These are phyloP conservation scores for Lachnellula willkommii DNA, from an alignment of 2,329 filamentous ascomycete species.

Conservation along the genomic window DNA sequence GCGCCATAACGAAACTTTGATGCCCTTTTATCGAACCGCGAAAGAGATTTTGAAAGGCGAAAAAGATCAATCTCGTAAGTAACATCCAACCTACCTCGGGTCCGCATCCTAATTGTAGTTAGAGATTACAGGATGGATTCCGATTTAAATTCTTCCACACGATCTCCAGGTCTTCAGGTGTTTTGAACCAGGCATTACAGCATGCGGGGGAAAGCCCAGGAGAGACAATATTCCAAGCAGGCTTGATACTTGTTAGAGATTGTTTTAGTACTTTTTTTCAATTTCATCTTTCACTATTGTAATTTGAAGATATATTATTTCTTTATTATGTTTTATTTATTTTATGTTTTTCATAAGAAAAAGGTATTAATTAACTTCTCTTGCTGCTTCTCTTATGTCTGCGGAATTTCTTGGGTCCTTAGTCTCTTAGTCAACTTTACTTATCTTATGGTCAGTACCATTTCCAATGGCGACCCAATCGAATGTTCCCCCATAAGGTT, in stretches of 20 bases:
- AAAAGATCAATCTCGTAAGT: neutral
- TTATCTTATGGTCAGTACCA: conserved; percentile 1
- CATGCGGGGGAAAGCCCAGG: neutral
- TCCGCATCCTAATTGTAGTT: neutral
- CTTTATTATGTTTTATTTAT: too few relatives aligned
- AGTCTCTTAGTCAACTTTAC: neutral
- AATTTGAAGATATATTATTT: too few relatives aligned
- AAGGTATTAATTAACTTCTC: neutral
- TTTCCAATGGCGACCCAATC: neutral
- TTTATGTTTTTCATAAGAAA: too few relatives aligned
- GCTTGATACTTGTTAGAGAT: neutral
- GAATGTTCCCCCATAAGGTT: conserved; percentile 1
- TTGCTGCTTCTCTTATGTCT: neutral
- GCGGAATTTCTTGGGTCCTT: neutral
- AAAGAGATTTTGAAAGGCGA: neutral
- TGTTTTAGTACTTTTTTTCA: too few relatives aligned
- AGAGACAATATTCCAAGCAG: too few relatives aligned
- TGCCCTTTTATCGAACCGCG: neutral
- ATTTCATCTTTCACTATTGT: too few relatives aligned
- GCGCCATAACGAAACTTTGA: too few relatives aligned
- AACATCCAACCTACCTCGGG: neutral
- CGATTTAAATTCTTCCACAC: neutral
- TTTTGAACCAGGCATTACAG: too few relatives aligned
- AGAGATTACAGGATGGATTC: neutral
- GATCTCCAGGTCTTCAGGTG: neutral